These are phyloP conservation scores for Wickerhamomyces bovis DNA, from an alignment of 805 yeast genomes.

Conservation along the genomic window DNA sequence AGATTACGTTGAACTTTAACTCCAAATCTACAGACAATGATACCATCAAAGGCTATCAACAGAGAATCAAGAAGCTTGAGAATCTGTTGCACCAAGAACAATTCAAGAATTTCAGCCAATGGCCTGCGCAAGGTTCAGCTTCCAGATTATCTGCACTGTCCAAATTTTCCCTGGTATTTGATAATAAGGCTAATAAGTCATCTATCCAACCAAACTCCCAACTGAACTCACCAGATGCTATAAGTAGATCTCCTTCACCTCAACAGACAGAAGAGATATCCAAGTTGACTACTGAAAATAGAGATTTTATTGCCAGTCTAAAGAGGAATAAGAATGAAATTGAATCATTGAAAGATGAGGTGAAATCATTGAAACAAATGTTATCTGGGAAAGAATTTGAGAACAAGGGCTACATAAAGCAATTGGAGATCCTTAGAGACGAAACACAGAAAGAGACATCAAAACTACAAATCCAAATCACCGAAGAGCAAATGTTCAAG, in stretches of 20 bases:
- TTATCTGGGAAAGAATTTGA: constrained; percentile 13
- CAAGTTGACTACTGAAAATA: constrained; percentile 11
- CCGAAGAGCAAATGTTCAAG: neutral
- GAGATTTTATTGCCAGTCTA: constrained; percentile 5
- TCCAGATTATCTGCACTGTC: constrained; percentile 8
- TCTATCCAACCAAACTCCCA: neutral
- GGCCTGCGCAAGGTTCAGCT: constrained; percentile 29
- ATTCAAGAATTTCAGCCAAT: constrained; percentile 43
- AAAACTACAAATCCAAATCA: neutral
- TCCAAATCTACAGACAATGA: constrained; percentile 22
- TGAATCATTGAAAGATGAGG: constrained; percentile 12
- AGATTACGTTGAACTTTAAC: constrained; percentile 10
- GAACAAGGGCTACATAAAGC: neutral
- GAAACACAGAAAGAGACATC: neutral
- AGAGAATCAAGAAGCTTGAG: constrained; percentile 72
- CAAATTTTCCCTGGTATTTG: constrained; percentile 6
- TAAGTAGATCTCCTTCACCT: constrained; percentile 9
- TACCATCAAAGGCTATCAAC: constrained; percentile 55
- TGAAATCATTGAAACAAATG: constrained; percentile 11
- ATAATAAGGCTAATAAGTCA: neutral
- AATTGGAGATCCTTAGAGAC: neutral
- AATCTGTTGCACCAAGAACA: constrained; percentile 70
- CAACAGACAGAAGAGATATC: constrained; percentile 3
- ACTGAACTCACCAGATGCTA: neutral
- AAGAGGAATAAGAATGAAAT: constrained; percentile 8